Percentiles rank a stretch among this genome's conserved stretches.
Conservation (phyloP, 345 rosid species). For the Bruguiera gymnorhiza region DNA sequence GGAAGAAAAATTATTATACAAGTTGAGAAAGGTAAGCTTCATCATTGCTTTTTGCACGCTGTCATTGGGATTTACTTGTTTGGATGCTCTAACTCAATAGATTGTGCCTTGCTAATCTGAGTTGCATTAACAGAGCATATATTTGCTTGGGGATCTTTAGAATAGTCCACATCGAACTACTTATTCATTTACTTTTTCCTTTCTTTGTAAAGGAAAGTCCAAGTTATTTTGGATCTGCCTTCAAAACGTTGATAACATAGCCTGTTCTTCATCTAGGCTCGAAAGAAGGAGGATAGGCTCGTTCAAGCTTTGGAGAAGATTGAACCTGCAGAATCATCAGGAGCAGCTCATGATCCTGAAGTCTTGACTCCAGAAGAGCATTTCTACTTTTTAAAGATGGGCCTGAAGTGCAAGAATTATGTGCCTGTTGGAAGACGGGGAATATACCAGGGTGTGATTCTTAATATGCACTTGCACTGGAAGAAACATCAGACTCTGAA, state of each 20-base stretch:
- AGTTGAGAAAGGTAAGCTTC: constrained; percentile 58
- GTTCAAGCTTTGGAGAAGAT: constrained; percentile 69
- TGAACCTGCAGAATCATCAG: constrained; percentile 68
- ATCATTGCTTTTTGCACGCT: not conserved
- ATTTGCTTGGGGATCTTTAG: not conserved
- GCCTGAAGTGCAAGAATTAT: constrained; percentile 86
- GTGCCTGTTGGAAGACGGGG: constrained; percentile 92
- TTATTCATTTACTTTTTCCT: not conserved
- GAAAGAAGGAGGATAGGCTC: constrained; percentile 70
- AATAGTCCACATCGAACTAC: not conserved
- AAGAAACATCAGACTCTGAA: constrained; percentile 90
- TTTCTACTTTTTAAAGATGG: constrained; percentile 84
- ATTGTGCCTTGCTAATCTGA: constrained; percentile 3
- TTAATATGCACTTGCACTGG: constrained; percentile 99
- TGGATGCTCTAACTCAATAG: not conserved
- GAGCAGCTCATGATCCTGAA: constrained; percentile 85
- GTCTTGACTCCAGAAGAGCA: constrained; percentile 94
- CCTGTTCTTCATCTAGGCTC: constrained; percentile 50
- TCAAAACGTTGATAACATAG: not conserved
- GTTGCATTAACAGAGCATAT: constrained; percentile 4
- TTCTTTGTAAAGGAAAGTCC: not conserved
- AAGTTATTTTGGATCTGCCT: constrained; percentile 6
- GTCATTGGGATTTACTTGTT: not conserved
- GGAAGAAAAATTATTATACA: constrained; percentile 75
- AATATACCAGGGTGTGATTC: constrained; percentile 89